These are phyloP conservation scores for Ceriops decandra DNA, from an alignment of 345 rosid genomes.

Conservation along the genomic window DNA sequence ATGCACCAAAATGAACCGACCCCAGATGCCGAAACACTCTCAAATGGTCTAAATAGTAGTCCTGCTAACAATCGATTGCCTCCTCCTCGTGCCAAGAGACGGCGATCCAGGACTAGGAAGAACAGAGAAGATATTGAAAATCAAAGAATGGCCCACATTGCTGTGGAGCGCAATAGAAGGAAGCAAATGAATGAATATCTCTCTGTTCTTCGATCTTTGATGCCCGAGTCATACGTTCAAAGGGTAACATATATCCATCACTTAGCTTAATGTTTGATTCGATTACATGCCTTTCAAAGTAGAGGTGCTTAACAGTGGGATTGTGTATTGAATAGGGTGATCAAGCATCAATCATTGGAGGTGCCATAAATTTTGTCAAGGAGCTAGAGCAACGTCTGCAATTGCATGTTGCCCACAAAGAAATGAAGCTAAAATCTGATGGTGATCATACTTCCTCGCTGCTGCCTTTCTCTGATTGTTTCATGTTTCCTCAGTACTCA, in stretches of 20 bases:
- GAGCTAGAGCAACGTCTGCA: constrained; percentile 42
- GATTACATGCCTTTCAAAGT: neutral
- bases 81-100: constrained; percentile 44
- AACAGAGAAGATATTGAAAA: constrained; percentile 81
- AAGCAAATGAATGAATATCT: constrained; percentile 93
- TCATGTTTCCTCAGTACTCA: constrained; percentile 63
- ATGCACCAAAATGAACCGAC: constrained; percentile 23
- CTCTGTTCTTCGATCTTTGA: constrained; percentile 66
- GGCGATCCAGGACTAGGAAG: constrained; percentile 56
- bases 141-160: constrained; percentile 97
- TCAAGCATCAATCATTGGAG: constrained; percentile 51
- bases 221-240: constrained; percentile 85
- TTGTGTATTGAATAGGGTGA: constrained; percentile 30
- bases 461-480: constrained; percentile 52
- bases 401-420: constrained; percentile 27
- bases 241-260: constrained; percentile 42
- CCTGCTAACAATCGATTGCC: constrained; percentile 1
- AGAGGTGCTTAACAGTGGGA: neutral
- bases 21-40: constrained; percentile 11
- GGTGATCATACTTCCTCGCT: constrained; percentile 17
- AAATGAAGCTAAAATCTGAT: constrained; percentile 25
- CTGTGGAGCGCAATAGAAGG: constrained; percentile 91
- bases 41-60: neutral
- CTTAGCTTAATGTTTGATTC: neutral
- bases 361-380: constrained; percentile 50